phyloP scores from a whole-genome alignment of 1,139 yeast species.

The Oligophagozyma castellii region DNA sequence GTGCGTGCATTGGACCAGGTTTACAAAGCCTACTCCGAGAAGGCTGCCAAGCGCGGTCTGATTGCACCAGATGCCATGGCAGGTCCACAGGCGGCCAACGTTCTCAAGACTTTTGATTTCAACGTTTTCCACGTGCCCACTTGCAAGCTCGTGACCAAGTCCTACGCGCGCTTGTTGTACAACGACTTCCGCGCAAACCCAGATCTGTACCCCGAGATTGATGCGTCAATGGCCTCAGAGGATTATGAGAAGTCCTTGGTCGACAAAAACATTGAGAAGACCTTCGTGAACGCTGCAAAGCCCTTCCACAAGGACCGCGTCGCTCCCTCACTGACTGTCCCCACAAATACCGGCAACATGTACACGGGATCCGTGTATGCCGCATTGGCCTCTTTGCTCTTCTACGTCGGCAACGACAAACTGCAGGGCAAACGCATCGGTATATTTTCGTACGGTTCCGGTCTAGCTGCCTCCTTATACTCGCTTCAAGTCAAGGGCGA shows the following conservation, averaged over 20 bases:
- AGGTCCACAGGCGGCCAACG: slow-evolving; percentile 53
- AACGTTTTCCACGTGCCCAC: slow-evolving; percentile 98
- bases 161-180: slow-evolving; percentile 83
- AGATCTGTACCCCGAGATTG: slow-evolving; percentile 50
- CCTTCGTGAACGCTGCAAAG: slow-evolving; percentile 71
- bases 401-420: slow-evolving; percentile 57
- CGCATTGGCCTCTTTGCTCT: slow-evolving; percentile 68
- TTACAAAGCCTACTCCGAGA: slow-evolving; percentile 69
- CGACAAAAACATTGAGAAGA: slow-evolving; percentile 75
- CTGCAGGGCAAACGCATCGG: slow-evolving; percentile 81
- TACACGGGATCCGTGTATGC: slow-evolving; percentile 93
- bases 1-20: slow-evolving; percentile 85
- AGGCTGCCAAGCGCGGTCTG: slow-evolving; percentile 49
- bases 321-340: slow-evolving; percentile 67
- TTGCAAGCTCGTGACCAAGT: slow-evolving; percentile 86
- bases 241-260: slow-evolving; percentile 68
- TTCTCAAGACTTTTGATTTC: slow-evolving; percentile 69
- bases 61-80: slow-evolving; percentile 15
- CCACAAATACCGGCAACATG: slow-evolving; percentile 98
- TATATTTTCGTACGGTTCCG: slow-evolving; percentile 94
- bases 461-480: slow-evolving; percentile 84
- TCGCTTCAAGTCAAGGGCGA: slow-evolving; percentile 76
- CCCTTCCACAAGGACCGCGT: slow-evolving; percentile 56
- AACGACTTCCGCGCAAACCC: slow-evolving; percentile 70
- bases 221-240: slow-evolving; percentile 36